Base-by-base conservation (phyloP, 768 basidiomycete species). In the Phanerodontia chrysosporium region DNA sequence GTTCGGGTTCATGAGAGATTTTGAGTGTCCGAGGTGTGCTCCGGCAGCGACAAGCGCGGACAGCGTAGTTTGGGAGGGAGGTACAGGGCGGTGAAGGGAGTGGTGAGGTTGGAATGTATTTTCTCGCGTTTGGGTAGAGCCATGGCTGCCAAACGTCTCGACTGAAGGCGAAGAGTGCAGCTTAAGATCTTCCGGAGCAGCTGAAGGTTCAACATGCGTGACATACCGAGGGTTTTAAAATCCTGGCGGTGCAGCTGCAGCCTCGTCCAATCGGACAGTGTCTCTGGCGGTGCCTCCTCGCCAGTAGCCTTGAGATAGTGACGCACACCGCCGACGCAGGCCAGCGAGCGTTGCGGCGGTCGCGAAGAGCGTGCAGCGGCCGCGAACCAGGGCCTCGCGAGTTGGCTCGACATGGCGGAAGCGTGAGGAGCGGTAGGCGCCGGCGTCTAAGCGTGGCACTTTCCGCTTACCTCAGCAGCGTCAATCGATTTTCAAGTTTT, bases 21-120 rank as follows among this genome's bases (percentile, higher is more conserved):
- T 81, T 32, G 90, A 82, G 70, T 98, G 95, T 7, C 97, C 97
- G 46, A 98, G 84, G 70, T 98, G 95, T 16, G 97, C 95, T 25
- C 94, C 94, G 14, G 95, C 80, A 1, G 97, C 95, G 45, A 98
- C 77, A 61, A 99, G 85, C 49, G 95, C 89, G 1, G 95, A 96
- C 51, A 94, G 77, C 2, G 96, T 92, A 54, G 87, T 77, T 60
- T 90, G 77, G 48, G 82, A 74, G 10, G 86, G 79, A 16, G 77
- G 68, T 1, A 75, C 67, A 25, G 92, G 89, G 60, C 80, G 80
- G 65, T 85, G 83, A 30, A 92, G 78, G 18, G 76, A 65, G 61
- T 94, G 85, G 60, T 90, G 82, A 1, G 92, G 86, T 71, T 86
- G 85, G 72, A 81, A 95, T 35, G 84, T 77, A 59, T 81, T 90